Evolutionary conservation across 2,329 filamentous ascomycete species (phyloP).

Genomic region (Calonectria pseudoturangicola): DNA sequence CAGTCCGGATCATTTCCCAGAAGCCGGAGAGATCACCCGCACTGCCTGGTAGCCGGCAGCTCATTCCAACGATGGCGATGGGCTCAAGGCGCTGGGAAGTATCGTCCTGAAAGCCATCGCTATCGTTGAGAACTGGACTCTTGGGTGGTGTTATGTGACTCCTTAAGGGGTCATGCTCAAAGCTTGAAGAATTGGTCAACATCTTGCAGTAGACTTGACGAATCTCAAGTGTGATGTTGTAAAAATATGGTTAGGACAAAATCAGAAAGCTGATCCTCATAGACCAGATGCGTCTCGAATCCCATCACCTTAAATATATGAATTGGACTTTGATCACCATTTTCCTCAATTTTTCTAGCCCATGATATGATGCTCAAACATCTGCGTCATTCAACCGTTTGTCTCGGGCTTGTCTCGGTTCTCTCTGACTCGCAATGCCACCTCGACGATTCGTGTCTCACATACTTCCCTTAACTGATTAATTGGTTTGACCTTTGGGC

Average conservation of each 20-base stretch:
- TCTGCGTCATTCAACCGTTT: not conserved
- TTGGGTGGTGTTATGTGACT: not conserved
- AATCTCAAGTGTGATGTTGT: not conserved
- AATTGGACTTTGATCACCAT: not conserved
- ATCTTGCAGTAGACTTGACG: not conserved
- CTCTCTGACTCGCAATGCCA: not conserved
- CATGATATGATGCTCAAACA: not conserved
- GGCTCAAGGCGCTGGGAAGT: not conserved
- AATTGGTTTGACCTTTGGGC: not conserved
- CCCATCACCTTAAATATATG: not conserved
- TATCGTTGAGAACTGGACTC: not conserved
- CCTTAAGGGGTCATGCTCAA: not conserved
- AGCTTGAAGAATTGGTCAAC: not conserved
- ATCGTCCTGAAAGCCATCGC: not conserved
- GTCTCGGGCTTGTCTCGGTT: not conserved
- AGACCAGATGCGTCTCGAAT: not conserved
- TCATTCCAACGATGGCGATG: slow-evolving; percentile 10
- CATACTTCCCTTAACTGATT: not conserved
- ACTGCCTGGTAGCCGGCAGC: not conserved
- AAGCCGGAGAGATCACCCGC: not conserved
- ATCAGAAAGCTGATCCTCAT: not conserved
- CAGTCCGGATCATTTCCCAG: slow-evolving; percentile 9
- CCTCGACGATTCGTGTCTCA: not conserved
- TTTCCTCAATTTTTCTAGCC: not conserved
- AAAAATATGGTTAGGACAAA: not conserved